Evolutionary conservation across 768 basidiomycete species (phyloP).

Genomic region (Suillus placidus): DNA sequence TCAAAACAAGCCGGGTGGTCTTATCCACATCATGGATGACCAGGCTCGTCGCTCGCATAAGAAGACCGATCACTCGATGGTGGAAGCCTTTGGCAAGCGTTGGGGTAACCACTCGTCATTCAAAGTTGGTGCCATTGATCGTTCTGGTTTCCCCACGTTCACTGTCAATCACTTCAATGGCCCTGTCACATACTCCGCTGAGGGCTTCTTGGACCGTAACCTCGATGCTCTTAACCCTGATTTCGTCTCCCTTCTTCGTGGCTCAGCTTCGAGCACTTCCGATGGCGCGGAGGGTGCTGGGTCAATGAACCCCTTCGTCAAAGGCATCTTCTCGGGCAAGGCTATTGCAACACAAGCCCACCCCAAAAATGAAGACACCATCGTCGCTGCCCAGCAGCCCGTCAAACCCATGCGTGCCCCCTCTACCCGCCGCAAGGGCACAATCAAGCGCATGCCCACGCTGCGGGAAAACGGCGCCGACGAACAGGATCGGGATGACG

Average conservation of each 20-base stretch:
- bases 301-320: conserved; percentile 89
- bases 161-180: conserved; percentile 92
- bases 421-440: conserved; percentile 81
- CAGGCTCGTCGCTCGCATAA: conserved; percentile 84
- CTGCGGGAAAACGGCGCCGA: conserved; percentile 38
- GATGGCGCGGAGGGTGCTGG: conserved; percentile 70
- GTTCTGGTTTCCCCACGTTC: conserved; percentile 83
- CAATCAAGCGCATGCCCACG: conserved; percentile 53
- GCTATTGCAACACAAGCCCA: conserved; percentile 92
- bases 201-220: conserved; percentile 88
- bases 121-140: conserved; percentile 76
- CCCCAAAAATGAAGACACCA: conserved; percentile 91
- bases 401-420: conserved; percentile 95
- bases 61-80: conserved; percentile 93
- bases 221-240: conserved; percentile 90
- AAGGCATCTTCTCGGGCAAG: conserved; percentile 84
- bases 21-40: conserved; percentile 98
- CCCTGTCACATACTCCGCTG: conserved; percentile 88
- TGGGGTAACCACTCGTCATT: conserved; percentile 95
- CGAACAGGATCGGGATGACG: conserved; percentile 51
- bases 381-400: conserved; percentile 91
- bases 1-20: conserved; percentile 84
- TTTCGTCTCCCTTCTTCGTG: conserved; percentile 87
- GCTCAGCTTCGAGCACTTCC: conserved; percentile 37
- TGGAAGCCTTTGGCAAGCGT: conserved; percentile 90